Base-by-base conservation (phyloP, 352 stramenopile species). In the Phytophthora foliorum region DNA sequence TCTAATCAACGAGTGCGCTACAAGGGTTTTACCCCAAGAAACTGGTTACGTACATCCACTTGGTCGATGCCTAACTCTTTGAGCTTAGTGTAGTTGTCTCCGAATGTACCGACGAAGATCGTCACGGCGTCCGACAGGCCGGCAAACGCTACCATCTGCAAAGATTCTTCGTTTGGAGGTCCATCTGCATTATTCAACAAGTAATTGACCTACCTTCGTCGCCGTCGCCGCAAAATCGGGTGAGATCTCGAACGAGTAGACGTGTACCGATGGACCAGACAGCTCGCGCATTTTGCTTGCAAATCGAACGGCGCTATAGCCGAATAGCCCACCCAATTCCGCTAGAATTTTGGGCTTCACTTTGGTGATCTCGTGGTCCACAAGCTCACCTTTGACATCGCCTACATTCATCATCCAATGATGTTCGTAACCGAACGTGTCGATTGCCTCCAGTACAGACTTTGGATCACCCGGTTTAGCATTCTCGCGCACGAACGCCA, bases 381-480 rank as follows among this genome's bases (percentile, higher is more conserved):
- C 61, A 25, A 84, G 62, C 16, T 58, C 53, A 3, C 79, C 79
- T 36, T 87, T 87, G 27, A 71, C 53, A 39, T 74, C 65, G 9
- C 79, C 74, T 8, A 87, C 76, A 36, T 82, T 82, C 70, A 84
- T 84, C 74, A 84, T 82, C 50, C 54, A 74, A 50, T 66, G 66
- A 39, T 74, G 57, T 4, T 73, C 41, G 31, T 68, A 60, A 25
- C 53, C 57, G 55, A 81, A 84, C 11, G 72, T 68, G 55, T 84
- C 78, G 27, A 87, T 81, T n/a, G 61, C 66, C 11, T 71, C 49
- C 19, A 81, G 14, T 3, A 87, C 66, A 1, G 78, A 84, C 17
- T 56, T 61, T 0, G 74, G 49, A 29, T 87, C 58, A 11, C 73
- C 70, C 2, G 19, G 38, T 17, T 54, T 74, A 0, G 73, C 78